Evolutionary conservation across 495 filamentous ascomycete genomes (phyloP).

Genomic region (Viridothelium virens): DNA sequence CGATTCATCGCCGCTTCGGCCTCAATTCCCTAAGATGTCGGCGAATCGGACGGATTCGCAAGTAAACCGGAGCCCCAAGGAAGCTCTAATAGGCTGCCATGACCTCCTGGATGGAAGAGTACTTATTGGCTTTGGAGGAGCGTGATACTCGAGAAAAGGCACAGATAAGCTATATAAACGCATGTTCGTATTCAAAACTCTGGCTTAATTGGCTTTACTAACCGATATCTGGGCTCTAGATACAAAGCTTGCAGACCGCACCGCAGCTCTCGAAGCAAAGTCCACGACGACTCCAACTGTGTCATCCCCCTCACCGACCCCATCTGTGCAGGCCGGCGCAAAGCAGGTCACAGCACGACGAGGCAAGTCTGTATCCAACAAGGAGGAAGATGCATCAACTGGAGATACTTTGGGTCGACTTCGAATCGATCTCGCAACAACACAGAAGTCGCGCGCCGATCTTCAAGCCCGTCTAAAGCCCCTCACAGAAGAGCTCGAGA

Average conservation of each 20-base stretch:
- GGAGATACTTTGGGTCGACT: constrained; percentile 24
- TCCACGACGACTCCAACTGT: neutral
- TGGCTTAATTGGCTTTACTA: neutral
- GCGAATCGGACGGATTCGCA: neutral
- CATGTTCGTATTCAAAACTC: constrained; percentile 25
- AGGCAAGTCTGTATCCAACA: constrained; percentile 9
- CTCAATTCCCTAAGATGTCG: neutral
- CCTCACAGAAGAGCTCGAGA: constrained; percentile 28
- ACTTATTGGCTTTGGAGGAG: constrained; percentile 31
- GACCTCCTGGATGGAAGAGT: constrained; percentile 34
- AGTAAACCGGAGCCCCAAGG: neutral
- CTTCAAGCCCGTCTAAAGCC: constrained; percentile 28
- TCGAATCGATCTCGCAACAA: constrained; percentile 33
- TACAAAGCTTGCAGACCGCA: constrained; percentile 39
- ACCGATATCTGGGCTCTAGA: constrained; percentile 21
- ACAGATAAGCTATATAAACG: constrained; percentile 31
- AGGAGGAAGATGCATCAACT: constrained; percentile 14
- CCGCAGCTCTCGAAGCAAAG: constrained; percentile 23
- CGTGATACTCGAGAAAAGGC: constrained; percentile 34
- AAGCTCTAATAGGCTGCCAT: constrained; percentile 18
- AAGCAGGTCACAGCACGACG: constrained; percentile 4
- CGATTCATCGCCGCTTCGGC: too few species aligned
- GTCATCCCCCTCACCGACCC: constrained; percentile 12
- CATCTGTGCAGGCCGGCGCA: constrained; percentile 18
- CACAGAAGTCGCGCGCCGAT: constrained; percentile 32